Evolutionary conservation across 768 basidiomycete genomes (phyloP).

Genomic region (Auriscalpium vulgare): DNA sequence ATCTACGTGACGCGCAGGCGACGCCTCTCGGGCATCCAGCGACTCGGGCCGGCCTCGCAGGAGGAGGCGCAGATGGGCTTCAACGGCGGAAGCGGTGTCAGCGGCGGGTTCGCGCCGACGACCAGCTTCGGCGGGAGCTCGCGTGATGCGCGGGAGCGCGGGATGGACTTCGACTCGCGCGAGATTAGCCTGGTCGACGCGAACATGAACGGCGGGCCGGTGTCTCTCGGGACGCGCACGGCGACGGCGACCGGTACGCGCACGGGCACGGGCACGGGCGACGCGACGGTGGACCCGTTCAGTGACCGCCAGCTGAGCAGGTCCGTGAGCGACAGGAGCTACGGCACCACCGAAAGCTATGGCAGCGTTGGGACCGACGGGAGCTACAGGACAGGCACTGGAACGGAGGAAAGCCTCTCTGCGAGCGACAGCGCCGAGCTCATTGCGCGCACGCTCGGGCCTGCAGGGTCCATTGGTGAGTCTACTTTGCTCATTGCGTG

Average conservation of each 20-base stretch:
- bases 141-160: neutral
- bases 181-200: neutral
- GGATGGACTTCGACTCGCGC: neutral
- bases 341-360: neutral
- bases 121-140: neutral
- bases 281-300: neutral
- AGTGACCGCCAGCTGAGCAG: too few relatives aligned
- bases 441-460: too few relatives aligned
- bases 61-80: neutral
- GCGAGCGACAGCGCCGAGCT: too few relatives aligned
- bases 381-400: neutral
- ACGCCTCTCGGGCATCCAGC: conserved; percentile 4
- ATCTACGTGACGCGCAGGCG: conserved; percentile 7
- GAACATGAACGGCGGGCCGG: neutral
- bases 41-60: neutral
- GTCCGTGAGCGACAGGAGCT: neutral
- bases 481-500: too few relatives aligned
- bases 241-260: neutral
- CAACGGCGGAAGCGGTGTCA: neutral
- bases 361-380: neutral
- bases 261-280: neutral
- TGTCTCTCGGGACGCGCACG: neutral
- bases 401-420: too few relatives aligned
- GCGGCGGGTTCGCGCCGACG: neutral
- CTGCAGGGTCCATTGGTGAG: too few relatives aligned